A percentile compares a stretch with the other conserved stretches of the same genome.
Conservation (phyloP, 257 asterid species). For the Nemophila menziesii region DNA sequence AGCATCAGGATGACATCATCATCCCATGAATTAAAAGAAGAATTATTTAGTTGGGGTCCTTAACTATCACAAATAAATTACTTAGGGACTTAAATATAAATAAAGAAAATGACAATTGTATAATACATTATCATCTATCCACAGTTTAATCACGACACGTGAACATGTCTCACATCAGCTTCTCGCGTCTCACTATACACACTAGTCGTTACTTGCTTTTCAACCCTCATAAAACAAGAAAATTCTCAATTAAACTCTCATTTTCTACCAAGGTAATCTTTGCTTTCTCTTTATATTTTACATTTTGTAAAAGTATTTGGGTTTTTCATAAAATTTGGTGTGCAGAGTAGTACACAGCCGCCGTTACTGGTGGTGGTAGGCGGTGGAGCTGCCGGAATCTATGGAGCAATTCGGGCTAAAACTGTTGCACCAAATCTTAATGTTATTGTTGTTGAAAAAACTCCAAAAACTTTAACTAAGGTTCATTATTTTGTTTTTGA, state of each 20-base stretch:
- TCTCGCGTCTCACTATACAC: conserved; percentile 20
- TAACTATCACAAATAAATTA: too few relatives aligned
- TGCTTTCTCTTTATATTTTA: neutral
- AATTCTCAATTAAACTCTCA: conserved; percentile 30
- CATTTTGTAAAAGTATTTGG: neutral
- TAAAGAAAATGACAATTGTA: too few relatives aligned
- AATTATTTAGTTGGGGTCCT: too few relatives aligned
- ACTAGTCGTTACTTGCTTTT: conserved; percentile 16
- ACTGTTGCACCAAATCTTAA: conserved; percentile 69
- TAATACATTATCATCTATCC: neutral
- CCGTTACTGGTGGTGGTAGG: conserved; percentile 71
- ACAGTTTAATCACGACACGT: neutral
- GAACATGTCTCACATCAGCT: neutral
- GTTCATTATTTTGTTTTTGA: too few relatives aligned
- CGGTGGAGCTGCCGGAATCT: conserved; percentile 94
- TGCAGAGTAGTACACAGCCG: conserved; percentile 47
- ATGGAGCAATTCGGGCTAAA: conserved; percentile 91
- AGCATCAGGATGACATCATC: too few relatives aligned
- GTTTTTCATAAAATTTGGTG: conserved; percentile 1
- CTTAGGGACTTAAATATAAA: too few relatives aligned
- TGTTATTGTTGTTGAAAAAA: conserved; percentile 72
- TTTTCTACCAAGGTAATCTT: conserved; percentile 31
- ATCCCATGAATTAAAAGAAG: too few relatives aligned
- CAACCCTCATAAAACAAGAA: conserved; percentile 24
- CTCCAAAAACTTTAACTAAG: conserved; percentile 85